Evolutionary conservation across 805 yeast species (phyloP).

Genomic region (Saturnispora ahearnii): DNA sequence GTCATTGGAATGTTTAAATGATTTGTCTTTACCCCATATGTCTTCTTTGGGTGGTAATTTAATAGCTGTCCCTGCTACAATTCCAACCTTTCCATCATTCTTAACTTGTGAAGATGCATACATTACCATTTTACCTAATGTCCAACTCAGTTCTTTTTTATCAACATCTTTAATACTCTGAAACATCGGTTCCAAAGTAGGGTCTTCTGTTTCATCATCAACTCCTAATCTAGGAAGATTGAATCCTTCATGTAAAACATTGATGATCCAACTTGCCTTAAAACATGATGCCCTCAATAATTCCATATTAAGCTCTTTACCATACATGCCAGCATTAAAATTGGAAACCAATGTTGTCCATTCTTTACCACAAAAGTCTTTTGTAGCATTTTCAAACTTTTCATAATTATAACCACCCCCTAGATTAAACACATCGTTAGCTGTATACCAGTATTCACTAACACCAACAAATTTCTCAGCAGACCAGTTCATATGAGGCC

Average conservation of each 20-base stretch:
- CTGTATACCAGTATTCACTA: slow-evolving; percentile 96
- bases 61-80: slow-evolving; percentile 17
- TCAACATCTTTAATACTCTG: slow-evolving; percentile 73
- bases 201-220: slow-evolving; percentile 28
- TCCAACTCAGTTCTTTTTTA: slow-evolving; percentile 91
- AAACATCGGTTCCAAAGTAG: slow-evolving; percentile 34
- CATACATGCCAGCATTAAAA: slow-evolving; percentile 46
- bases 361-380: slow-evolving; percentile 63
- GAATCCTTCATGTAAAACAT: slow-evolving; percentile 86
- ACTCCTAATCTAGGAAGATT: slow-evolving; percentile 66
- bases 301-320: slow-evolving; percentile 44
- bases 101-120: slow-evolving; percentile 69
- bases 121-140: slow-evolving; percentile 76
- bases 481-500: slow-evolving; percentile 74
- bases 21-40: background rate
- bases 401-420: slow-evolving; percentile 83
- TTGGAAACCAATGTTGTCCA: slow-evolving; percentile 53
- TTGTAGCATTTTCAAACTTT: slow-evolving; percentile 55
- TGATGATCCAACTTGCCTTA: slow-evolving; percentile 91
- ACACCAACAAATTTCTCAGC: slow-evolving; percentile 84
- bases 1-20: background rate
- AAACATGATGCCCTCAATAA: slow-evolving; percentile 74
- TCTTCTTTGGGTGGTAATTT: slow-evolving; percentile 14
- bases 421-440: slow-evolving; percentile 80
- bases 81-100: slow-evolving; percentile 12